Percentiles rank a stretch among this genome's conserved stretches.
phyloP scores from a whole-genome alignment of 2,329 filamentous ascomycete species.

The Fusarium anguioides region DNA sequence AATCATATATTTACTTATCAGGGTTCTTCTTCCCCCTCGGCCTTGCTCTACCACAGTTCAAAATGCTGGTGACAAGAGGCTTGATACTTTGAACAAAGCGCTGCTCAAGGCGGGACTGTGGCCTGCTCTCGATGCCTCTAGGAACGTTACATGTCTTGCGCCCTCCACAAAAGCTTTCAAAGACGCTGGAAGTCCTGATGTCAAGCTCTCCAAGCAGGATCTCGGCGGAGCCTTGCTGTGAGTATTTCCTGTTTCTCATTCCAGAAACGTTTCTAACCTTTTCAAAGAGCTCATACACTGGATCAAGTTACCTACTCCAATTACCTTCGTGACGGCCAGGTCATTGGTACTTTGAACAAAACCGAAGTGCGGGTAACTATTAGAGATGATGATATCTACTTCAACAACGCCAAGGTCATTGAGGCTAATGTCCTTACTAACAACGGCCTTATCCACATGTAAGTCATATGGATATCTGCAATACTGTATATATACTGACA shows the following conservation, averaged over 20 bases:
- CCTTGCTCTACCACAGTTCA: slow-evolving; percentile 31
- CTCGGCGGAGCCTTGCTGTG: slow-evolving; percentile 24
- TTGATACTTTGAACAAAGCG: slow-evolving; percentile 20
- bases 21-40: slow-evolving; percentile 27
- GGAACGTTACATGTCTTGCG: slow-evolving; percentile 40
- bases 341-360: slow-evolving; percentile 31
- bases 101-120: slow-evolving; percentile 29
- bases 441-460: slow-evolving; percentile 41
- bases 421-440: slow-evolving; percentile 38
- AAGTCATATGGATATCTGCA: neutral
- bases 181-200: slow-evolving; percentile 28
- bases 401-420: slow-evolving; percentile 42
- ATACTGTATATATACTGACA: neutral
- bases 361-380: slow-evolving; percentile 25
- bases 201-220: slow-evolving; percentile 11
- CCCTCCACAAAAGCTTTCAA: slow-evolving; percentile 33
- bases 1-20: neutral
- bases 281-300: slow-evolving; percentile 27
- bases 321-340: slow-evolving; percentile 27
- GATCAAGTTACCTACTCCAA: slow-evolving; percentile 35
- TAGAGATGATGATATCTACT: slow-evolving; percentile 31
- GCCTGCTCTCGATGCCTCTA: slow-evolving; percentile 25
- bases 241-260: neutral
- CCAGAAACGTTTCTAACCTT: neutral
- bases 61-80: slow-evolving; percentile 12